Conservation (phyloP, 345 rosid genomes). For the Syzygium jambos region DNA sequence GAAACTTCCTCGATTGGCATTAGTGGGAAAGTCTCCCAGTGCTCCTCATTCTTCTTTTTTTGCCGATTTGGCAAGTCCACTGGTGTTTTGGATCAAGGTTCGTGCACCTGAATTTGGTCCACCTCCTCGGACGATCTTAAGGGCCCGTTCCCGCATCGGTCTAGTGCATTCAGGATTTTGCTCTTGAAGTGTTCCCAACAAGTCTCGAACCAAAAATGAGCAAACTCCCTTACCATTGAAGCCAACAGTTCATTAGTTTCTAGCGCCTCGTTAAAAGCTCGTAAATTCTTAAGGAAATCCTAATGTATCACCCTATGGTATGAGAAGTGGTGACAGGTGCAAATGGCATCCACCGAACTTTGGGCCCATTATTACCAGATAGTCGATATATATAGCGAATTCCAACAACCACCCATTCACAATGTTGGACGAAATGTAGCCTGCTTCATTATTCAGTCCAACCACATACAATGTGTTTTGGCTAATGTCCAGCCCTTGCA, state of each 20-base stretch:
- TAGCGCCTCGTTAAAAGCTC: neutral
- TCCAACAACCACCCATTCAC: neutral
- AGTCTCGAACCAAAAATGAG: neutral
- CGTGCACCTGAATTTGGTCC: neutral
- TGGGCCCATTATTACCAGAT: neutral
- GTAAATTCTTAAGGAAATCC: neutral
- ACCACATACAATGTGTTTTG: neutral
- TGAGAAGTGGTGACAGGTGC: neutral
- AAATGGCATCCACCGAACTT: neutral
- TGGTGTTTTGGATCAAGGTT: neutral
- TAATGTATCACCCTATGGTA: neutral
- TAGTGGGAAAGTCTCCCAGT: neutral
- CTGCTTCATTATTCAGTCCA: neutral
- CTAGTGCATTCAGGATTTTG: neutral
- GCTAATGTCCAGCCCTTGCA: neutral
- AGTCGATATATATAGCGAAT: neutral
- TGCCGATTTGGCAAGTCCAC: neutral
- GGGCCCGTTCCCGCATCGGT: neutral
- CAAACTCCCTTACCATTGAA: neutral
- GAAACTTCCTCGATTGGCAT: neutral
- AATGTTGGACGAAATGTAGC: neutral
- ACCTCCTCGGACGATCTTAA: neutral
- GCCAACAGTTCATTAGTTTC: neutral
- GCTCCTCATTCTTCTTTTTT: neutral
- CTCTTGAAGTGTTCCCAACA: neutral